These are phyloP conservation scores for Cercophora samala DNA, from an alignment of 495 filamentous ascomycete genomes.

Conservation along the genomic window DNA sequence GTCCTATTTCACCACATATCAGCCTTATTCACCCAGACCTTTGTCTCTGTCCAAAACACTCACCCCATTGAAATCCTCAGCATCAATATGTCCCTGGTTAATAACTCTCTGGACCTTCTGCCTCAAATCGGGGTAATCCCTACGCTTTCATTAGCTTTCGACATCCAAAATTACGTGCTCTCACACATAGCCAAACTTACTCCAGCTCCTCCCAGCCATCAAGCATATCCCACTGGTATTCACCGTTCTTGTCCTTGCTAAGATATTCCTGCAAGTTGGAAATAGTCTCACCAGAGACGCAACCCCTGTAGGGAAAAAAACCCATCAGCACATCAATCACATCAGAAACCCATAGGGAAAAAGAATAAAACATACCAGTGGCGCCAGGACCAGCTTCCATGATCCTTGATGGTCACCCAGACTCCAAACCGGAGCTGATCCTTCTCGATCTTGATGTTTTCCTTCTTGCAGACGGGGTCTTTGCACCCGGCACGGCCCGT, in stretches of 20 bases:
- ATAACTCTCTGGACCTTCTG: conserved; percentile 62
- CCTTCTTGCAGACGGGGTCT: conserved; percentile 63
- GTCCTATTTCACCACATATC: conserved; percentile 49
- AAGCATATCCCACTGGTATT: conserved; percentile 45
- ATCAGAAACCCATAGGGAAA: neutral
- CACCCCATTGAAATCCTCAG: conserved; percentile 78
- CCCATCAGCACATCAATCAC: neutral
- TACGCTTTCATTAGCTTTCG: neutral
- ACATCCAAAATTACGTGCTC: neutral
- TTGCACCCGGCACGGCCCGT: conserved; percentile 65
- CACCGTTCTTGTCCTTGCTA: conserved; percentile 30
- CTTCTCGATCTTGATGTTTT: conserved; percentile 66
- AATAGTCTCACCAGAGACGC: conserved; percentile 64
- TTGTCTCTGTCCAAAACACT: conserved; percentile 28
- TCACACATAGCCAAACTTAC: conserved; percentile 26
- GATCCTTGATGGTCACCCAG: conserved; percentile 54
- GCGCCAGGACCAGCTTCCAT: conserved; percentile 59
- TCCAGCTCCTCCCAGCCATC: conserved; percentile 74
- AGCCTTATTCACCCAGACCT: conserved; percentile 18
- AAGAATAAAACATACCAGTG: conserved; percentile 63
- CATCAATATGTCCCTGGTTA: conserved; percentile 66
- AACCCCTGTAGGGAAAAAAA: conserved; percentile 68
- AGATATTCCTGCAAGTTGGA: conserved; percentile 51
- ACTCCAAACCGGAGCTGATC: conserved; percentile 68
- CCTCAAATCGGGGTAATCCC: conserved; percentile 46